Evolutionary conservation across 306 rosid species (phyloP).

Genomic region (Begonia loranthoides): DNA sequence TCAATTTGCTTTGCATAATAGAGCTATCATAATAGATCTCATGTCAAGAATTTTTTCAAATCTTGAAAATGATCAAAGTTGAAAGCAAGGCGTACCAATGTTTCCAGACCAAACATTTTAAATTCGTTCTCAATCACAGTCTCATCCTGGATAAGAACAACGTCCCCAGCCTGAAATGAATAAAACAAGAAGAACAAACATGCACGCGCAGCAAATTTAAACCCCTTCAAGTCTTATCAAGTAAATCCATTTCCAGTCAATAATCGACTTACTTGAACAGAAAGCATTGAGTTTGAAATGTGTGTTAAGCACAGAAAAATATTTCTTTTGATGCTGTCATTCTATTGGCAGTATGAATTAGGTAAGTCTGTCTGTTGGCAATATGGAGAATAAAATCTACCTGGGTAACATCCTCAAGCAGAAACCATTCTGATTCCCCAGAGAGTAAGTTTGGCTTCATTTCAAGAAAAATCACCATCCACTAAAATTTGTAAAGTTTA

Average conservation of each 20-base stretch:
- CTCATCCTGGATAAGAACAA: conserved; percentile 78
- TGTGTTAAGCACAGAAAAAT: no score
- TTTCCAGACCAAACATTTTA: conserved; percentile 75
- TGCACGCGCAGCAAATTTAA: background rate
- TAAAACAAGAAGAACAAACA: conserved; percentile 3
- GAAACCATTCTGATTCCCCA: conserved; percentile 80
- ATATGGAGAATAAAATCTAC: conserved; percentile 16
- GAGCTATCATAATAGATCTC: no score
- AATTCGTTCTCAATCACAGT: conserved; percentile 50
- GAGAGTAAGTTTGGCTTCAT: conserved; percentile 83
- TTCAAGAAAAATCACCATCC: conserved; percentile 71
- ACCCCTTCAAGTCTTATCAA: no score
- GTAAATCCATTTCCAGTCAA: no score
- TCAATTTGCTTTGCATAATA: no score
- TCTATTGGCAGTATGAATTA: background rate
- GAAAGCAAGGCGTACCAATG: conserved; percentile 42
- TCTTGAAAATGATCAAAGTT: background rate
- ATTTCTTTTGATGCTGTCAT: no score
- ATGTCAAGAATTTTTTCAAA: no score
- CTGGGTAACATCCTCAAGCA: conserved; percentile 69
- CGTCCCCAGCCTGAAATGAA: conserved; percentile 78
- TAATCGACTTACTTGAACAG: no score
- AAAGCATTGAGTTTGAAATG: no score
- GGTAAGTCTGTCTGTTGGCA: background rate
- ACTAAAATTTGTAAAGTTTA: conserved; percentile 21